These are phyloP conservation scores for Aspergillus cejpii DNA, from an alignment of 2,329 filamentous ascomycete genomes.

Conservation along the genomic window DNA sequence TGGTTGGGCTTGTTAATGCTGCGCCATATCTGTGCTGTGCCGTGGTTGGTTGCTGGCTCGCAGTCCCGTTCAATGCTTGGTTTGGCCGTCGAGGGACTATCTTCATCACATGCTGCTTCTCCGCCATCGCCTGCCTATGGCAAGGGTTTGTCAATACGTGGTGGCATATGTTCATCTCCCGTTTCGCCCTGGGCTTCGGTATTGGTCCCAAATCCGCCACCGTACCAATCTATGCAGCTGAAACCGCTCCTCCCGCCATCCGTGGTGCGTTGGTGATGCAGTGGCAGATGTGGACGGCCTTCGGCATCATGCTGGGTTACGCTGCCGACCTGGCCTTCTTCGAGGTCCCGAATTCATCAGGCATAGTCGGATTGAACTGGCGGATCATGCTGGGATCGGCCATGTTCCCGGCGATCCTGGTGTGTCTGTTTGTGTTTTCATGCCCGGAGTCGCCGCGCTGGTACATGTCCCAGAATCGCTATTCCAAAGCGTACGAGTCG, in stretches of 20 bases:
- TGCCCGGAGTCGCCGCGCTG: conserved; percentile 52
- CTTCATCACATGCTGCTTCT: conserved; percentile 68
- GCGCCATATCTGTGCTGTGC: conserved; percentile 58
- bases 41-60: conserved; percentile 65
- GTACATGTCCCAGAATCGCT: conserved; percentile 43
- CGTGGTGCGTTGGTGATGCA: conserved; percentile 75
- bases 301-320: conserved; percentile 52
- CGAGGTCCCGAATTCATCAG: conserved; percentile 45
- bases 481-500: conserved; percentile 38
- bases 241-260: conserved; percentile 62
- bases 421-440: conserved; percentile 55
- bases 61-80: conserved; percentile 61
- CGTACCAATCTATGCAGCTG: conserved; percentile 69
- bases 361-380: conserved; percentile 57
- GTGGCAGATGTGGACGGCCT: conserved; percentile 59
- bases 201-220: conserved; percentile 70
- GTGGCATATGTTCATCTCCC: conserved; percentile 62
- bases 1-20: conserved; percentile 56
- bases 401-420: conserved; percentile 54
- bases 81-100: conserved; percentile 69
- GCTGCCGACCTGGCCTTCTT: conserved; percentile 57
- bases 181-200: conserved; percentile 68
- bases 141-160: conserved; percentile 63
- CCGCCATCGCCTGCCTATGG: conserved; percentile 49
- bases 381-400: conserved; percentile 64